phyloP scores from a whole-genome alignment of 805 yeast genomes.

The Wickerhamiella sergipiensis region DNA sequence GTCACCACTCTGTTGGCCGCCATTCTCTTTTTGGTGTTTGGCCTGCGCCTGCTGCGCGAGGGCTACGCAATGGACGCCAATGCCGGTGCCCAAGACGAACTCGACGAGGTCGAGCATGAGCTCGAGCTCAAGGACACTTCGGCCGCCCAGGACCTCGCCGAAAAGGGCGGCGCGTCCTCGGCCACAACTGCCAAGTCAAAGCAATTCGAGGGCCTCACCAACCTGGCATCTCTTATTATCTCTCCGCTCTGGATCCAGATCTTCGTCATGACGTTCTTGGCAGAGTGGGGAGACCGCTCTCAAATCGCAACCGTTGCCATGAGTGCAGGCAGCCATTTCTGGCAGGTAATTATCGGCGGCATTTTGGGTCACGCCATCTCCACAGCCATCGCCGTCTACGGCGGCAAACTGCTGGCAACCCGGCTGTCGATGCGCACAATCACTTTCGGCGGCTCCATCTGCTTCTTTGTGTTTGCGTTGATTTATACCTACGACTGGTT shows the following conservation, averaged over 20 bases:
- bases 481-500: conserved; percentile 53
- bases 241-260: conserved; percentile 92
- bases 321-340: conserved; percentile 93
- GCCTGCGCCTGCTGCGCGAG: conserved; percentile 44
- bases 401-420: conserved; percentile 83
- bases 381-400: conserved; percentile 80
- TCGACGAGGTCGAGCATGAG: conserved; percentile 95
- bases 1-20: conserved; percentile 76
- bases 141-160: conserved; percentile 26
- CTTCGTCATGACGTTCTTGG: conserved; percentile 87
- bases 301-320: conserved; percentile 96
- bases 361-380: conserved; percentile 80
- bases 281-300: conserved; percentile 98
- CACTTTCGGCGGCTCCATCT: conserved; percentile 79
- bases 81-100: conserved; percentile 83
- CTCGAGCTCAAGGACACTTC: conserved; percentile 51
- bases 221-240: conserved; percentile 48
- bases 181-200: conserved; percentile 1
- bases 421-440: conserved; percentile 84
- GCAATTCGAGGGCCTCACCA: conserved; percentile 29
- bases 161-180: conserved; percentile 17
- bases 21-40: conserved; percentile 49
- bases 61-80: conserved; percentile 59
- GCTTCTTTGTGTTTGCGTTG: conserved; percentile 72
- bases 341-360: conserved; percentile 82